Base-by-base conservation (phyloP, 2,329 filamentous ascomycete genomes). In the Aspergillus candidus region DNA sequence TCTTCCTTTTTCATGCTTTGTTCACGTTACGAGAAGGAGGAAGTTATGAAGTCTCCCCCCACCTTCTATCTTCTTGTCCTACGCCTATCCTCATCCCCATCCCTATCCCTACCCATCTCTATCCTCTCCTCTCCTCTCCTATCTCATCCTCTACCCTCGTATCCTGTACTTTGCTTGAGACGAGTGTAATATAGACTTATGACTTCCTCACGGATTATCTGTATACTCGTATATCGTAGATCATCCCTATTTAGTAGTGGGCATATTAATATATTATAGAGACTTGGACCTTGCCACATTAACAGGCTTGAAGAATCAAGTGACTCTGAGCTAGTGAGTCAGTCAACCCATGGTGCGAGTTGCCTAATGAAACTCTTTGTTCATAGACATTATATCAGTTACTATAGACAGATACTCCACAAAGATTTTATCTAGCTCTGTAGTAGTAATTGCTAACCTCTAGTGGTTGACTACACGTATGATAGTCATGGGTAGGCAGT, bases 111-210 rank as follows among this genome's bases (percentile, higher is more conserved):
- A 27, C 6, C 18, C n/a, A n/a, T n/a, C n/a, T n/a, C 18, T 5
- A 3, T 6, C 18, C 22, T 27, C 4, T 27, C 7, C 22, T 27
- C 4, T 10, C 22, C 22, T 27, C 8, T 27, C 22, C 22, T 27
- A 27, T 27, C 22, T 10, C 8, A 8, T 27, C 22, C 22, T 27
- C 37, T 39, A 39, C 37, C 40, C 52, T 52, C 50, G 46, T 55
- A 49, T 54, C 45, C 40, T 38, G 41, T 49, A 40, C 40, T 15
- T 22, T 44, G 50, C 51, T 45, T 54, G 46, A 50, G 46, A 50
- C 50, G 49, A 53, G 51, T 57, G 56, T 59, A 59, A 56, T 56
- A 57, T 59, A 59, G 55, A 59, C 50, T 56, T 56, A 59, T 57
- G 52, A 52, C 50, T 57, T 58, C 48, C 56, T 57, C 54, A 53